phyloP scores from a whole-genome alignment of 805 yeast genomes.

The Wickerhamiella nectarea region DNA sequence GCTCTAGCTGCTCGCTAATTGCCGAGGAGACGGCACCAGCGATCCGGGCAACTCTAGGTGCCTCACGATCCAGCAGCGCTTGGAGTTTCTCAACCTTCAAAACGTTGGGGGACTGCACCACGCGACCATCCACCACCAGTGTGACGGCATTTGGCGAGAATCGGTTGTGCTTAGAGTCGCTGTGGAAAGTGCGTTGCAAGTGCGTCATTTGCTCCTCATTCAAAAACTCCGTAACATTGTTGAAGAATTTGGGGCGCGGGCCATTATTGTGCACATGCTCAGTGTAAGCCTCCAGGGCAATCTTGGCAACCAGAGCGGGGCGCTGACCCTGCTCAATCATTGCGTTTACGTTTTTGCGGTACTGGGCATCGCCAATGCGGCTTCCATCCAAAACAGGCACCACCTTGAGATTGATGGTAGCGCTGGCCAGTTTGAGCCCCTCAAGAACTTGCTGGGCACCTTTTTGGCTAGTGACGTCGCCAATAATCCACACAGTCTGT shows the following conservation, averaged over 20 bases:
- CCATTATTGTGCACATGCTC: constrained; percentile 1
- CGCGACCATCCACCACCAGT: constrained; percentile 17
- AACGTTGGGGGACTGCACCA: not conserved
- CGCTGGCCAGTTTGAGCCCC: constrained; percentile 22
- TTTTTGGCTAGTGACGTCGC: constrained; percentile 34
- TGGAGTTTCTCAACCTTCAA: constrained; percentile 5
- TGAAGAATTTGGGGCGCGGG: constrained; percentile 5
- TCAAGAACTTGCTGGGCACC: constrained; percentile 35
- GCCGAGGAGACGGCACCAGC: not conserved
- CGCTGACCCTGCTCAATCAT: constrained; percentile 4
- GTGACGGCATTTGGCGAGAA: constrained; percentile 1
- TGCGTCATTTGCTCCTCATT: not conserved
- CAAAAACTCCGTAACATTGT: not conserved
- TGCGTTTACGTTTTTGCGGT: constrained; percentile 5
- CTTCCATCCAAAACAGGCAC: constrained; percentile 2
- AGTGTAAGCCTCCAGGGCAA: constrained; percentile 2
- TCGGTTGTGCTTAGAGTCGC: not conserved
- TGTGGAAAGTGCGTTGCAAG: constrained; percentile 1
- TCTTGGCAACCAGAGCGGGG: constrained; percentile 6
- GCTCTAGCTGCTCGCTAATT: not conserved
- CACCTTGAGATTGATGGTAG: not conserved
- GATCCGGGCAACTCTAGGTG: constrained; percentile 12
- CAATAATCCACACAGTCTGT: constrained; percentile 40
- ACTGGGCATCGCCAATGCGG: not conserved
- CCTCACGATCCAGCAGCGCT: constrained; percentile 13